Conservation (phyloP, 2,329 filamentous ascomycete species). For the Colletotrichum orbiculare region DNA sequence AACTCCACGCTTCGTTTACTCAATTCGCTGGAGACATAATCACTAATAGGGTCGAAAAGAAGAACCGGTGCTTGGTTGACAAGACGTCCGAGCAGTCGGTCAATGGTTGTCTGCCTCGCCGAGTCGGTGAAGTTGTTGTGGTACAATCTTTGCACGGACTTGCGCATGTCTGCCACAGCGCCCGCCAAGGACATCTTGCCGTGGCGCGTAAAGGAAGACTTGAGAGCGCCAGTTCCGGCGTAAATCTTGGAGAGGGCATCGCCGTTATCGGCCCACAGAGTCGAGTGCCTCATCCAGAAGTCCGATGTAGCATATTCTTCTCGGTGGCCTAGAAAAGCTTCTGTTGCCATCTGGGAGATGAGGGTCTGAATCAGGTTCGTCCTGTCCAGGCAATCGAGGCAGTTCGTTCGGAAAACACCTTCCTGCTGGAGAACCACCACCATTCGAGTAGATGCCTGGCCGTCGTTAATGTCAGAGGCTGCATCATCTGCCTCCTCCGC, state of each 20-base stretch:
- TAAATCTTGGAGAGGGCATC: slow-evolving; percentile 96
- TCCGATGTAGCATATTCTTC: slow-evolving; percentile 77
- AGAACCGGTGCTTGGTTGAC: slow-evolving; percentile 87
- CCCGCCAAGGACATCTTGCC: slow-evolving; percentile 97
- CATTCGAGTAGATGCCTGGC: slow-evolving; percentile 55
- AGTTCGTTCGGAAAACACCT: slow-evolving; percentile 96
- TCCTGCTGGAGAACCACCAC: slow-evolving; percentile 88
- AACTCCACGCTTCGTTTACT: slow-evolving; percentile 76
- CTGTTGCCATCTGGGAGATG: slow-evolving; percentile 92
- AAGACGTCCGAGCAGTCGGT: slow-evolving; percentile 87
- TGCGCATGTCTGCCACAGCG: slow-evolving; percentile 92
- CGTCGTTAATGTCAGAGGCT: slow-evolving; percentile 49
- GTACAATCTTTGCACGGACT: slow-evolving; percentile 92
- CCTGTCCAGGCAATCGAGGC: slow-evolving; percentile 92
- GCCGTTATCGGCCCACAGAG: slow-evolving; percentile 96
- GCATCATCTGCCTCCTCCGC: slow-evolving; percentile 76
- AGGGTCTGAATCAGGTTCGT: slow-evolving; percentile 97
- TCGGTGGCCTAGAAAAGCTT: slow-evolving; percentile 82
- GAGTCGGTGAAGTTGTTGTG: slow-evolving; percentile 99
- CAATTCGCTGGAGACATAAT: slow-evolving; percentile 85
- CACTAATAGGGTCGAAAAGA: slow-evolving; percentile 93
- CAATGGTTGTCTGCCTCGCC: slow-evolving; percentile 91
- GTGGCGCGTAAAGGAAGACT: slow-evolving; percentile 92
- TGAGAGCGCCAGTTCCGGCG: slow-evolving; percentile 93
- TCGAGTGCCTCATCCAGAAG: slow-evolving; percentile 93